Evolutionary conservation across 192 early-diverging fungal genomes (phyloP).

Genomic region (Obelidium mucronatum): DNA sequence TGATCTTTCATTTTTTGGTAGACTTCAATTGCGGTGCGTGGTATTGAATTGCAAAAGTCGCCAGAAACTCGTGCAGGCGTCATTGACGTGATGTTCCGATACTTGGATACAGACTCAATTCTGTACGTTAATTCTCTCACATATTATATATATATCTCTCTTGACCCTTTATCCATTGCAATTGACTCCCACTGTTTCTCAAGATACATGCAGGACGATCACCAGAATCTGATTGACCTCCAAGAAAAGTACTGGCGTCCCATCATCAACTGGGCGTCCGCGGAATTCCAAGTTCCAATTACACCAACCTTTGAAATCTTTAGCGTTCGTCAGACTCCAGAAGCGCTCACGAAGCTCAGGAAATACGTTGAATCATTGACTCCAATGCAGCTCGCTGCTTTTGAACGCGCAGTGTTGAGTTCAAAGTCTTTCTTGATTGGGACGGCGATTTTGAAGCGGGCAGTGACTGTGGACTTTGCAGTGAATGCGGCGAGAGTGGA

Average conservation of each 20-base stretch:
- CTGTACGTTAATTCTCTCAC: constrained; percentile 54
- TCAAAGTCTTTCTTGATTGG: constrained; percentile 93
- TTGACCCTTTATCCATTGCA: background rate
- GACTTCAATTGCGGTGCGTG: constrained; percentile 88
- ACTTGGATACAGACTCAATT: constrained; percentile 88
- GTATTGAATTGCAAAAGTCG: constrained; percentile 77
- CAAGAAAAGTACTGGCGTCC: constrained; percentile 84
- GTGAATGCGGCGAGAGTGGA: constrained; percentile 84
- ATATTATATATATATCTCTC: background rate
- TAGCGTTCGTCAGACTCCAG: constrained; percentile 68
- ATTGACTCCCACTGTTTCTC: background rate
- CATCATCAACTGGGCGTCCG: constrained; percentile 77
- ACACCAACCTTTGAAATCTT: constrained; percentile 77
- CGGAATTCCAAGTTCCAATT: constrained; percentile 71
- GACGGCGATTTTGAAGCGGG: constrained; percentile 83
- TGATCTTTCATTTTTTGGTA: constrained; percentile 38
- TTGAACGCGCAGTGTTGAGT: constrained; percentile 85
- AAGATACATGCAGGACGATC: constrained; percentile 81
- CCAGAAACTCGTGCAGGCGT: constrained; percentile 68
- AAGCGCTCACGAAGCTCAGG: constrained; percentile 65
- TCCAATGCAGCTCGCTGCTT: constrained; percentile 51
- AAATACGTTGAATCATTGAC: background rate
- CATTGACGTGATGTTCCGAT: constrained; percentile 78
- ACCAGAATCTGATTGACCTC: constrained; percentile 77
- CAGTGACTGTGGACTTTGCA: constrained; percentile 76